Conservation (phyloP, 345 rosid species). For the Schrenkiella parvula region DNA sequence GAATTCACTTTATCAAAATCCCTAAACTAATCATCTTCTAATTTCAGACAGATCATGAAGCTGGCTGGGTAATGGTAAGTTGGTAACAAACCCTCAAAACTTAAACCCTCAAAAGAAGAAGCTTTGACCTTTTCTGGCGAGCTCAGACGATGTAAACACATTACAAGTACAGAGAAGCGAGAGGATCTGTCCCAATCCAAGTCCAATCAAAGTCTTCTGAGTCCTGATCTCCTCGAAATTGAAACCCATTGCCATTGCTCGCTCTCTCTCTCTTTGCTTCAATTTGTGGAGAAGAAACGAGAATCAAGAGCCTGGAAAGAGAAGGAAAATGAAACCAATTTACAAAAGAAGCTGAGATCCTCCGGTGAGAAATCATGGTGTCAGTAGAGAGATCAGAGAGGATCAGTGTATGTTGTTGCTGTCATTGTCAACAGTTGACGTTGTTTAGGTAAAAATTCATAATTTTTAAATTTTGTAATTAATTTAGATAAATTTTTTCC, state of each 20-base stretch:
- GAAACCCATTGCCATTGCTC: constrained; percentile 26
- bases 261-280: background rate
- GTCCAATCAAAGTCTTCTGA: constrained; percentile 58
- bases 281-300: background rate
- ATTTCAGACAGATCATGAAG: background rate
- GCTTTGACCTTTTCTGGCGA: constrained; percentile 57
- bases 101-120: background rate
- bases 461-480: no score
- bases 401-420: background rate
- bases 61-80: background rate
- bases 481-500: no score
- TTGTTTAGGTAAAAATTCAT: no score
- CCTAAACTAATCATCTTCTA: background rate
- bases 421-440: background rate
- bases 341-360: background rate
- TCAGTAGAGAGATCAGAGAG: background rate
- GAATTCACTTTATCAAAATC: background rate
- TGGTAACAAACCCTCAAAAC: background rate
- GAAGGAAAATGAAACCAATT: background rate
- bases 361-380: background rate
- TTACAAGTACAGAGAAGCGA: constrained; percentile 57
- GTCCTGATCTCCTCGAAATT: constrained; percentile 43
- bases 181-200: constrained; percentile 72
- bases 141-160: constrained; percentile 52
- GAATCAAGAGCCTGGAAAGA: background rate